These are phyloP conservation scores for Prunus davidiana DNA, from an alignment of 306 rosid genomes.

Conservation along the genomic window DNA sequence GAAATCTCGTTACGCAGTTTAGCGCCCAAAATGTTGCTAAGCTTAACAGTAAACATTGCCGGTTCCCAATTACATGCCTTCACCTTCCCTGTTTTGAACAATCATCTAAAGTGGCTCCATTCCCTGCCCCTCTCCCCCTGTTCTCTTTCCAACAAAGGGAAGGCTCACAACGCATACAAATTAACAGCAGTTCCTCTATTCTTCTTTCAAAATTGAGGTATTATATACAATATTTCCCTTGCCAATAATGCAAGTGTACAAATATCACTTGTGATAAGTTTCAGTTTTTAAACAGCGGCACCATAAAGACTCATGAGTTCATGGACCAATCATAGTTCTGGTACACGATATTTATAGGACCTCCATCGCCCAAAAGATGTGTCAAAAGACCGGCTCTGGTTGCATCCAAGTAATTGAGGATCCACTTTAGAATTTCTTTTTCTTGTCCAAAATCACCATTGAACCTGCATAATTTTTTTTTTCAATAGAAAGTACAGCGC, in stretches of 20 bases:
- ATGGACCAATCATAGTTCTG: constrained; percentile 69
- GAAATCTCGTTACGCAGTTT: not conserved
- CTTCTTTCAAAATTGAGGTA: constrained; percentile 3
- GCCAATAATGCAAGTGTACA: constrained; percentile 13
- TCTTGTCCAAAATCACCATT: constrained; percentile 74
- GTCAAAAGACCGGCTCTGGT: constrained; percentile 86
- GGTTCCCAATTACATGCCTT: not conserved
- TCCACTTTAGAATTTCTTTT: constrained; percentile 69
- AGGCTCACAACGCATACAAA: not conserved
- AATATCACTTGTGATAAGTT: not conserved
- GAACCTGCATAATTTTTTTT: constrained; percentile 48
- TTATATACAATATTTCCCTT: constrained; percentile 20
- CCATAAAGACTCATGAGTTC: constrained; percentile 40
- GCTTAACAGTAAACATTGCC: no score
- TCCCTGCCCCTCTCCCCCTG: not conserved
- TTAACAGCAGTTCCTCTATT: constrained; percentile 1
- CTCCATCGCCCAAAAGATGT: constrained; percentile 73
- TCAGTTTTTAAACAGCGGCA: not conserved
- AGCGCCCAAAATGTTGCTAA: not conserved
- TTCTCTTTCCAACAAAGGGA: no score
- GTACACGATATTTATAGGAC: constrained; percentile 61
- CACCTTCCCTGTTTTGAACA: not conserved
- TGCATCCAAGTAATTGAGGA: constrained; percentile 64
- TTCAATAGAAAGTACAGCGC: no score
- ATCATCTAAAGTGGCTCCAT: not conserved